These are phyloP conservation scores for Phytophthora multivora DNA, from an alignment of 352 stramenopile species.

Conservation along the genomic window DNA sequence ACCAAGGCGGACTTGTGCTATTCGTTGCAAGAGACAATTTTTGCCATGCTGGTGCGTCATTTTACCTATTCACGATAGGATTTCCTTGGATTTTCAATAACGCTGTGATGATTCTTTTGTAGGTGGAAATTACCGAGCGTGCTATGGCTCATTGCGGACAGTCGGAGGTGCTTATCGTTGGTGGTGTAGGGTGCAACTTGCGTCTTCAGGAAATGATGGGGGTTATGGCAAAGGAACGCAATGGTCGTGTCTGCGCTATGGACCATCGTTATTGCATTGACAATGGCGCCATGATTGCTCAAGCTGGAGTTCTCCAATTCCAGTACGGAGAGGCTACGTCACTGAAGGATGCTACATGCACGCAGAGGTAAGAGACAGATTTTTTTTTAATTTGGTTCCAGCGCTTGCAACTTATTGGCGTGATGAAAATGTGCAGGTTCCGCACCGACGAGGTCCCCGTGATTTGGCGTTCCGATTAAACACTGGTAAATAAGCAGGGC, in stretches of 20 bases:
- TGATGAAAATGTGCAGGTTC: conserved; percentile 69
- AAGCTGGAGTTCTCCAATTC: conserved; percentile 98
- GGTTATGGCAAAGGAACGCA: conserved; percentile 96
- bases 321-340: conserved; percentile 93
- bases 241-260: conserved; percentile 97
- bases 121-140: conserved; percentile 99
- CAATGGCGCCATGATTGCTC: conserved; percentile 99
- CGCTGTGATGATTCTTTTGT: background rate
- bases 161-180: conserved; percentile 98
- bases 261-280: conserved; percentile 99
- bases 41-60: conserved; percentile 96
- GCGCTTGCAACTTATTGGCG: background rate
- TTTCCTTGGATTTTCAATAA: background rate
- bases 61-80: background rate
- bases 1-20: conserved; percentile 98
- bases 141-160: conserved; percentile 99
- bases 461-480: conserved; percentile 93
- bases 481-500: background rate
- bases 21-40: conserved; percentile 99
- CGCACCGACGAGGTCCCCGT: conserved; percentile 97
- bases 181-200: conserved; percentile 97
- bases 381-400: background rate
- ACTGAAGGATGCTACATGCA: conserved; percentile 94
- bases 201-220: conserved; percentile 98
- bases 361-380: conserved; percentile 78